Evolutionary conservation across 75 land plant species (phyloP).

Genomic region (Chamaecyparis obtusa): DNA sequence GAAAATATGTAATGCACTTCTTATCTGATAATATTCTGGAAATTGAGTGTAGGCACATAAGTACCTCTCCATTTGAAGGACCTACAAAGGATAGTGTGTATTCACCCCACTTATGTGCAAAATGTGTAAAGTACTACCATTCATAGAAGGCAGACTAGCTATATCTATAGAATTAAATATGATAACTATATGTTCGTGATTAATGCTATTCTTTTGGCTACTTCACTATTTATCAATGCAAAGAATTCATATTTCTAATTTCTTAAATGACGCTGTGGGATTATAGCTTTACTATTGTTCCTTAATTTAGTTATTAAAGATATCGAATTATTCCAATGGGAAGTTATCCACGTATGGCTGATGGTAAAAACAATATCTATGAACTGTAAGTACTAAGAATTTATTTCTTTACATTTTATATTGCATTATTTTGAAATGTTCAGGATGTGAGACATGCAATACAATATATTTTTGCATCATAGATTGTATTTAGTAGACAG

Average conservation of each 20-base stretch:
- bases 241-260: not conserved
- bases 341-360: conserved; percentile 88
- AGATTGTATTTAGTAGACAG: not conserved
- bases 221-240: not conserved
- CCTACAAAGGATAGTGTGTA: not conserved
- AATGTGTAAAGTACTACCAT: not conserved
- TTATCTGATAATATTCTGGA: not conserved
- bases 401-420: not conserved
- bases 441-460: not conserved
- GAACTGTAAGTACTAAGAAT: conserved; percentile 89
- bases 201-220: not conserved
- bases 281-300: conserved; percentile 1
- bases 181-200: not conserved
- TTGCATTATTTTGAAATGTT: not conserved
- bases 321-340: conserved; percentile 95
- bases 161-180: not conserved
- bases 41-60: not conserved
- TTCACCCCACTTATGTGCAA: not conserved
- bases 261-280: not conserved
- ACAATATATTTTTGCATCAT: not conserved
- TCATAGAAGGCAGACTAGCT: not conserved
- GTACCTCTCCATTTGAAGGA: not conserved
- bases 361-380: conserved; percentile 76
- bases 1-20: not conserved
- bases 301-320: conserved; percentile 26